Evolutionary conservation across 2,329 filamentous ascomycete genomes (phyloP).

Genomic region (Alternaria ventricosa): DNA sequence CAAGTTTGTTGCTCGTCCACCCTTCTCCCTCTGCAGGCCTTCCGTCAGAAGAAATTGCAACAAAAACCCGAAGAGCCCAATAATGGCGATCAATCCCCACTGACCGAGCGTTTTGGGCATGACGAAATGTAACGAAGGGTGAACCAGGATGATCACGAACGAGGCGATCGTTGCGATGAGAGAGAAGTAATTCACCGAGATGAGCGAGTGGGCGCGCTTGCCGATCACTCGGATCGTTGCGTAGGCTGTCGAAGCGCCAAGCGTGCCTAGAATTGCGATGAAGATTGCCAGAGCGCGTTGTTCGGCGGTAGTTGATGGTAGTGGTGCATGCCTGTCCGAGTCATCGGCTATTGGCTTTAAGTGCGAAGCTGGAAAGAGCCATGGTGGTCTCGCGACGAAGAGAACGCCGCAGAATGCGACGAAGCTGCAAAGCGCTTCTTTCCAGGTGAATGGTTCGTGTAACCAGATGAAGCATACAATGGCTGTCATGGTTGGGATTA

Average conservation of each 20-base stretch:
- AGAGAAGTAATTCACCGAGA: conserved; percentile 83
- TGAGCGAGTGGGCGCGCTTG: conserved; percentile 75
- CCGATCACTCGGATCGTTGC: conserved; percentile 80
- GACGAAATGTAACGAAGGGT: conserved; percentile 63
- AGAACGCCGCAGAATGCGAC: conserved; percentile 79
- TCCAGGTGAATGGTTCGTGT: conserved; percentile 75
- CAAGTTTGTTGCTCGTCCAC: conserved; percentile 65
- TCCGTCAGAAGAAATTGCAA: conserved; percentile 82
- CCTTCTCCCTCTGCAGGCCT: conserved; percentile 73
- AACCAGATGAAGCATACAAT: conserved; percentile 78
- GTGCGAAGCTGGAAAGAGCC: conserved; percentile 53
- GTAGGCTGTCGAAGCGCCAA: conserved; percentile 69
- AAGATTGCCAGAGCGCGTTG: conserved; percentile 73
- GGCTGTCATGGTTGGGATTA: conserved; percentile 77
- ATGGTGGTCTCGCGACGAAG: conserved; percentile 75
- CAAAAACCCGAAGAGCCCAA: conserved; percentile 75
- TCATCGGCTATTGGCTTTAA: conserved; percentile 40
- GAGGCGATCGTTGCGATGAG: conserved; percentile 71
- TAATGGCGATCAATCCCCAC: conserved; percentile 70
- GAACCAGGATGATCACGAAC: conserved; percentile 59
- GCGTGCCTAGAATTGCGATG: conserved; percentile 73
- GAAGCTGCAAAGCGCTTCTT: conserved; percentile 76
- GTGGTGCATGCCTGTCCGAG: conserved; percentile 19
- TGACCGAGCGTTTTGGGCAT: conserved; percentile 60
- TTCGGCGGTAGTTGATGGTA: conserved; percentile 55